A percentile compares a stretch with the other conserved stretches of the same genome.
Conservation (phyloP, 2,329 filamentous ascomycete genomes). For the Taxawa tesnikishii region DNA sequence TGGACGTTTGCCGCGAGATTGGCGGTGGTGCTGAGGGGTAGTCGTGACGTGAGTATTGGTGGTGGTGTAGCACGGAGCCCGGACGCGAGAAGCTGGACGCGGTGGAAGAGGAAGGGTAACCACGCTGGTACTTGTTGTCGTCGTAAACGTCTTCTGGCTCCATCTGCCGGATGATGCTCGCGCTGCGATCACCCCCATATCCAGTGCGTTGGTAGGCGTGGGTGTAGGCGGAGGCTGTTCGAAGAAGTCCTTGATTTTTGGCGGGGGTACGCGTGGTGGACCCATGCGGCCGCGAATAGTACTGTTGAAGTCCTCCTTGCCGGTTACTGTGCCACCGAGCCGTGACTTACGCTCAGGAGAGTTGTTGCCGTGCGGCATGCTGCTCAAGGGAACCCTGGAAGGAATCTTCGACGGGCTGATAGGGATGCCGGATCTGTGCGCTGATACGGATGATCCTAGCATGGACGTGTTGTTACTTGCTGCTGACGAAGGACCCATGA, state of each 20-base stretch:
- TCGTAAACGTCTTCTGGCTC: slow-evolving; percentile 78
- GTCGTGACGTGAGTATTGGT: slow-evolving; percentile 1
- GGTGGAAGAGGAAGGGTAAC: slow-evolving; percentile 16
- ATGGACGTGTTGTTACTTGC: slow-evolving; percentile 21
- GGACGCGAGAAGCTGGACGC: slow-evolving; percentile 11
- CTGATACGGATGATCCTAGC: slow-evolving; percentile 23
- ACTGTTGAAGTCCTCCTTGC: slow-evolving; percentile 27
- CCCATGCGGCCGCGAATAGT: slow-evolving; percentile 24
- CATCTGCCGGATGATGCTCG: slow-evolving; percentile 47
- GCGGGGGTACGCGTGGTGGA: slow-evolving; percentile 56
- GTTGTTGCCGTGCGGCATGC: slow-evolving; percentile 59
- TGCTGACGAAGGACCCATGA: slow-evolving; percentile 11
- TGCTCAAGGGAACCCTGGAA: slow-evolving; percentile 55
- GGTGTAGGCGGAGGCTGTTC: slow-evolving; percentile 36
- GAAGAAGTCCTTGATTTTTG: slow-evolving; percentile 82
- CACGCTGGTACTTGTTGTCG: slow-evolving; percentile 34
- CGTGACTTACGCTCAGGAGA: slow-evolving; percentile 60
- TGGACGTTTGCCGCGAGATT: slow-evolving; percentile 17
- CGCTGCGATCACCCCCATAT: slow-evolving; percentile 36
- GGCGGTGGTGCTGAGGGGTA: slow-evolving; percentile 4
- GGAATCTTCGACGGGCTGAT: slow-evolving; percentile 58
- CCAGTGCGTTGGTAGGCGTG: slow-evolving; percentile 14
- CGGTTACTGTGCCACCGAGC: slow-evolving; percentile 17
- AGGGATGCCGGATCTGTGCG: slow-evolving; percentile 13
- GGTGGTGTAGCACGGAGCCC: not conserved